These are phyloP conservation scores for Nemania abortiva DNA, from an alignment of 2,329 filamentous ascomycete species.

Conservation along the genomic window DNA sequence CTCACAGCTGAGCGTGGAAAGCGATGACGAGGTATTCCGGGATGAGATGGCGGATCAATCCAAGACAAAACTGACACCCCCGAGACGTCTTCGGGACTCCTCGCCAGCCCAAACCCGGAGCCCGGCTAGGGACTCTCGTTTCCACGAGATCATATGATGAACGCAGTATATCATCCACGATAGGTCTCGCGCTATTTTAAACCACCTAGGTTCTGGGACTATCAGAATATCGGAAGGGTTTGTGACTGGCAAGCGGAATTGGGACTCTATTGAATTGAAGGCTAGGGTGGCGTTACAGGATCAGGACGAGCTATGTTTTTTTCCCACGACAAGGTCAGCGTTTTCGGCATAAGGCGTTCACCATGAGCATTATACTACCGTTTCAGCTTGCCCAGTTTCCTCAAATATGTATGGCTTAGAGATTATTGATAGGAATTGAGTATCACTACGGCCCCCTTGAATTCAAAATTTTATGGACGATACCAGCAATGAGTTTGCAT, in stretches of 20 bases:
- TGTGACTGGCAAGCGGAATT: background rate
- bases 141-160: conserved; percentile 65
- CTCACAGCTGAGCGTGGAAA: conserved; percentile 50
- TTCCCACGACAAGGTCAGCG: background rate
- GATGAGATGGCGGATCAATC: conserved; percentile 59
- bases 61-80: conserved; percentile 54
- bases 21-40: conserved; percentile 55
- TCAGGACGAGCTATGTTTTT: background rate
- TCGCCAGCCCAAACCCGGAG: conserved; percentile 59
- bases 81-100: conserved; percentile 53
- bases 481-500: background rate
- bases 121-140: conserved; percentile 68
- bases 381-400: background rate
- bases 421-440: background rate
- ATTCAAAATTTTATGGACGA: background rate
- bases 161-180: background rate
- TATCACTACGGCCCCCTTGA: background rate
- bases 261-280: background rate
- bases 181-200: background rate
- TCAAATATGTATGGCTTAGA: background rate
- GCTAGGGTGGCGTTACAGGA: conserved; percentile 7
- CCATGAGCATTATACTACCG: background rate
- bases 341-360: background rate
- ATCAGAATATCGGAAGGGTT: background rate
- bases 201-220: background rate